Evolutionary conservation across 768 basidiomycete genomes (phyloP), one percentile per base, ranked within the genome.

Genomic region (Suillus sp.): DNA sequence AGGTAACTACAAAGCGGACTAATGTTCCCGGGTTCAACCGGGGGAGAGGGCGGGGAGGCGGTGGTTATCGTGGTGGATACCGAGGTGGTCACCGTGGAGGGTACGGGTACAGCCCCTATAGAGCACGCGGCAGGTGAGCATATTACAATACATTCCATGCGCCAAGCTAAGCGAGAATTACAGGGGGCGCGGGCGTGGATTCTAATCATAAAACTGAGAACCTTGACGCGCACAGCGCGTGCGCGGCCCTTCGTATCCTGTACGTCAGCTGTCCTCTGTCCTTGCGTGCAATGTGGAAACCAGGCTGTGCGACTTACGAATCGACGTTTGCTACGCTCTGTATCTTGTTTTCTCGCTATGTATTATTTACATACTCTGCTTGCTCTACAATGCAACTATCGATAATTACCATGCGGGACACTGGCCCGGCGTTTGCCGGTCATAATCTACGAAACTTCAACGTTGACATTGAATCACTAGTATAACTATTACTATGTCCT

Each of bases 1-100:
- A 98, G 96, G 96, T 99, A 51, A 95, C 92, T 43, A 83, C 93
- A 30, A 99, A 99, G 75, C 86, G 97, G 65, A 99, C 97, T 45
- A 99, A 99, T 76, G 76, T 99, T 60, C 97, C 96, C 22, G 95
- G 95, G 1, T 95, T 93, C 78, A 91, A 86, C 68, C 87, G 91
- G 63, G 92, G 94, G 18, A 80, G 93, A 27, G 90, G 93, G 16
- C 81, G 95, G 59, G 91, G 90, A 51, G 78, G 79, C 11, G 88
- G 87, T 30, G 80, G 76, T n/a, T 86, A 82, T 67, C 71, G 87
- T 62, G 87, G 87, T 5, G 84, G 84, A 18, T 83, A 78, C 70
- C 78, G 90, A 64, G 90, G 90, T 3, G 84, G 89, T 35, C 82
- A 81, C 70, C 74, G 83, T 62, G 82, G 85, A 51, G 82, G 86